Evolutionary conservation across 2,329 filamentous ascomycete species (phyloP).

Genomic region (Leptographium lundbergii): DNA sequence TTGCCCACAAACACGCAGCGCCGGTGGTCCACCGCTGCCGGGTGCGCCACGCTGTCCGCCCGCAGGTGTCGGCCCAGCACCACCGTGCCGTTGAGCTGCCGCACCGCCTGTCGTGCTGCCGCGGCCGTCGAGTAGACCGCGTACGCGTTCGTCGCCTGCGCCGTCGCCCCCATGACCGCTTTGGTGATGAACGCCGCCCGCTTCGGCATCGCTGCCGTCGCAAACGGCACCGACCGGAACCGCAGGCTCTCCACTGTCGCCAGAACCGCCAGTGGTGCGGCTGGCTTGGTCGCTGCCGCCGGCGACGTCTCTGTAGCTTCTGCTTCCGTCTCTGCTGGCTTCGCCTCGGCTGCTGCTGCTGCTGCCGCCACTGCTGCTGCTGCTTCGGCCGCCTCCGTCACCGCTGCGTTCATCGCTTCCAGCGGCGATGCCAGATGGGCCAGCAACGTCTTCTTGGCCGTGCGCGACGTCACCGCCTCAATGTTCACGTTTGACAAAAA

Average conservation of each 20-base stretch:
- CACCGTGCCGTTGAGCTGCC: conserved; percentile 69
- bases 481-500: conserved; percentile 88
- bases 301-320: no score
- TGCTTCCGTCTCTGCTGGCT: no score
- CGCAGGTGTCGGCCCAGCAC: conserved; percentile 80
- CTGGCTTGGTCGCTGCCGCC: conserved; percentile 22
- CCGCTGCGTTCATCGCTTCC: conserved; percentile 58
- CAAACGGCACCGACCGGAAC: conserved; percentile 86
- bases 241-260: conserved; percentile 76
- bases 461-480: conserved; percentile 69
- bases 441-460: conserved; percentile 64
- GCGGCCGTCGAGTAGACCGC: conserved; percentile 68
- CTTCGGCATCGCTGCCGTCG: conserved; percentile 66
- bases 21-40: conserved; percentile 66
- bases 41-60: conserved; percentile 84
- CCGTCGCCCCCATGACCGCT: conserved; percentile 80
- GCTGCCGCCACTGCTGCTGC: no score
- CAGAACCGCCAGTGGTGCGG: conserved; percentile 17
- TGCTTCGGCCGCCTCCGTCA: conserved; percentile 42
- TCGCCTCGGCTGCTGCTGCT: no score
- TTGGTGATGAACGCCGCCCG: conserved; percentile 90
- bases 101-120: conserved; percentile 64
- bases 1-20: conserved; percentile 96
- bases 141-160: conserved; percentile 89
- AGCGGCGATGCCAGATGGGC: conserved; percentile 70